Base-by-base conservation (phyloP, 495 filamentous ascomycete genomes). In the Penicillium simplicissimum region DNA sequence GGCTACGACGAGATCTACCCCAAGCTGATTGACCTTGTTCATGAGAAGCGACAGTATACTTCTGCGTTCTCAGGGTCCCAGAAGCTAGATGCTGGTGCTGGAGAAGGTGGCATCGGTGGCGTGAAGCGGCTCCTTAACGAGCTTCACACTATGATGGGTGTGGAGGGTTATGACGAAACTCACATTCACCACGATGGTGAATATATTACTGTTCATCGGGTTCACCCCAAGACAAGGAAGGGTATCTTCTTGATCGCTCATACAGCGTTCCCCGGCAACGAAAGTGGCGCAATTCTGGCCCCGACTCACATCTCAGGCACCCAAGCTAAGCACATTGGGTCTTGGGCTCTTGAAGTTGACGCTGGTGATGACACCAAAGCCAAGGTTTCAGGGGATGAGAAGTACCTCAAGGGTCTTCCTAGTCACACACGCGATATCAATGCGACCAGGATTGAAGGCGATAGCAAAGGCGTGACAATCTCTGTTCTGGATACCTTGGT, bases 1-100 rank as follows among this genome's bases (percentile, higher is more conserved):
- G 96, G 96, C n/a, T 97, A 96, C 68, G 96, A 99, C 68, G 96
- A 99, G 71, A 83, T 98, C 57, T 99, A 99, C 67, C 96, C 96
- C 4, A 87, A 88, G 57, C 79, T 96, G 52, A 85, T 98, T 21
- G 91, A 99, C 66, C 84, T 99, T 21, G 96, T 99, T 14, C 80
- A 87, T 45, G 96, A 99, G 68, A 93, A 84, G 17, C 83, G 96
- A 45, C 76, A 87, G 3, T 99, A 99, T 70, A 78, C 85, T 8
- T 92, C 90, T 3, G 78, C 84, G 35, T 90, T 84, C 19, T 93
- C 90, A 14, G 84, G 79, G 15, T 75, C 79, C 13, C 74, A 86
- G 0, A 65, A 59, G 1, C 73, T 92, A 37, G 79, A 83, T 52
- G 67, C 86, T 21, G 85, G 86, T 11, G 79, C 84, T 52, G 86